Percentiles rank a stretch among this genome's conserved stretches.
These are phyloP conservation scores for Tilletia caries DNA, from an alignment of 1,284 basidiomycete species.

Conservation along the genomic window DNA sequence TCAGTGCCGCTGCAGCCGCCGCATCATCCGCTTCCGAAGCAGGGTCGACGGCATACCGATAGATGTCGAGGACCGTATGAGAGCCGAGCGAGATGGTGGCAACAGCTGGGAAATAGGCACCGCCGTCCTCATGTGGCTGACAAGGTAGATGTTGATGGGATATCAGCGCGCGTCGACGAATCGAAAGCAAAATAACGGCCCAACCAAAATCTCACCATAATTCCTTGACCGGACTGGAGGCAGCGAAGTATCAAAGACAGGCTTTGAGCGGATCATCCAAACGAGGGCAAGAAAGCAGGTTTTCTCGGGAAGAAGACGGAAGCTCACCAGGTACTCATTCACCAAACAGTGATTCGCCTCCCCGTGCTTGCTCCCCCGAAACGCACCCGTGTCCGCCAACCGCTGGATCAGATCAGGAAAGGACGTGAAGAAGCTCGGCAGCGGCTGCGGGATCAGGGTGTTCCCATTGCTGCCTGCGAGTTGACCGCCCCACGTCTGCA, in stretches of 20 bases:
- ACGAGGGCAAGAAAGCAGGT: no score
- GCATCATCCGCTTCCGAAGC: conserved; percentile 23
- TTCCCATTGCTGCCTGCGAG: conserved; percentile 65
- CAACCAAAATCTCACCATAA: conserved; percentile 58
- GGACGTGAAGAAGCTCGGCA: conserved; percentile 65
- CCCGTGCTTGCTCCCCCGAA: conserved; percentile 64
- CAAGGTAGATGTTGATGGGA: background rate
- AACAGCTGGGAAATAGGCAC: conserved; percentile 79
- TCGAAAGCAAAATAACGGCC: background rate
- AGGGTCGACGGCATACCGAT: conserved; percentile 61
- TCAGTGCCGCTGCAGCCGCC: conserved; percentile 54
- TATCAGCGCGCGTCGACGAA: no score
- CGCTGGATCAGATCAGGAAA: conserved; percentile 70
- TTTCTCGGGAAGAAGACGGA: no score
- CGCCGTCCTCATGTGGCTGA: conserved; percentile 89
- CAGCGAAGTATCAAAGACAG: no score
- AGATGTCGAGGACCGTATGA: conserved; percentile 79
- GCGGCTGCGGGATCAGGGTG: conserved; percentile 62
- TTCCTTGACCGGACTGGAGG: conserved; percentile 71
- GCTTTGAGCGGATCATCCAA: no score
- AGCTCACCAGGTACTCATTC: conserved; percentile 64
- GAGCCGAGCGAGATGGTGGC: conserved; percentile 83
- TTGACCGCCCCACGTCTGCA: conserved; percentile 56
- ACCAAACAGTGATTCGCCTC: conserved; percentile 71
- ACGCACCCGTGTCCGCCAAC: conserved; percentile 63